phyloP scores from a whole-genome alignment of 129 eudicot species.

The Centrapalus pauciflorus region DNA sequence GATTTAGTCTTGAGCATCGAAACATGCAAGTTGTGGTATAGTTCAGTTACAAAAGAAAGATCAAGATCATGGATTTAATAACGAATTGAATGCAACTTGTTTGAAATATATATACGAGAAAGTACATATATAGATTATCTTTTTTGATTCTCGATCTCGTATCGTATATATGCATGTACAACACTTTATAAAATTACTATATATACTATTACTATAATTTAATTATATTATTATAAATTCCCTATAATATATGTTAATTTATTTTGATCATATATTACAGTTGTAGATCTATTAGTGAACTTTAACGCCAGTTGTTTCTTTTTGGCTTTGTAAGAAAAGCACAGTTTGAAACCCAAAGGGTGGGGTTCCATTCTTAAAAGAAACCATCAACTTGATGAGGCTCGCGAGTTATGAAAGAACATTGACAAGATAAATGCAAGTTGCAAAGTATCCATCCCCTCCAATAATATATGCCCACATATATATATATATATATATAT shows the following conservation, averaged over 20 bases:
- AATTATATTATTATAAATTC: no score
- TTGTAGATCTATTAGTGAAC: not conserved
- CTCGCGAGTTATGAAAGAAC: not conserved
- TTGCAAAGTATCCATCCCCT: constrained; percentile 11
- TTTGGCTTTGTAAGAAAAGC: constrained; percentile 3
- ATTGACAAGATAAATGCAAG: constrained; percentile 11
- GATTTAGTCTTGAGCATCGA: not conserved
- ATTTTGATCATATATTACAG: no score
- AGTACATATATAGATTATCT: not conserved
- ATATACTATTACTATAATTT: no score
- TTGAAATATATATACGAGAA: not conserved
- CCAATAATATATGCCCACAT: not conserved
- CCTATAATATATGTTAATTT: no score
- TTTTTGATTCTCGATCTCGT: not conserved
- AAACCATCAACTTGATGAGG: constrained; percentile 25
- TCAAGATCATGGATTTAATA: not conserved
- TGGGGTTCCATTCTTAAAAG: constrained; percentile 18
- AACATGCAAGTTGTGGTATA: not conserved
- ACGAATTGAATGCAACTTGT: not conserved
- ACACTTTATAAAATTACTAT: no score
- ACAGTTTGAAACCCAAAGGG: not conserved
- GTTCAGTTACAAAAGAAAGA: not conserved
- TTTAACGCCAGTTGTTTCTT: constrained; percentile 13
- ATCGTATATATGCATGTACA: no score
- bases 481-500: not conserved